Conservation (phyloP, 192 early-diverging fungal genomes). For the Pilaira anomala region DNA sequence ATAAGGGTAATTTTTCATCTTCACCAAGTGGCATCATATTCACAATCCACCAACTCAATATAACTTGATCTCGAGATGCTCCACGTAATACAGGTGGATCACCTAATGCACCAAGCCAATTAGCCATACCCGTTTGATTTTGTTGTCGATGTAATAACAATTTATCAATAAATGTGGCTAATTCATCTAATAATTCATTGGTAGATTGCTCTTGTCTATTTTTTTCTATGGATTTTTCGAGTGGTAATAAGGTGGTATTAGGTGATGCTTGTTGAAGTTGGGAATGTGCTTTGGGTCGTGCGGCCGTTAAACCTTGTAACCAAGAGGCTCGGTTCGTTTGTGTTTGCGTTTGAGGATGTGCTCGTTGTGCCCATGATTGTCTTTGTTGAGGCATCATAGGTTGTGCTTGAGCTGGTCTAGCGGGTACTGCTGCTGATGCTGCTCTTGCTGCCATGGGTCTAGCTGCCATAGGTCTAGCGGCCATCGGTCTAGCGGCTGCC, state of each 20-base stretch:
- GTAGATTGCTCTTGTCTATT: conserved; percentile 20
- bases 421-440: neutral
- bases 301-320: conserved; percentile 18
- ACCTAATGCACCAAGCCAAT: conserved; percentile 31
- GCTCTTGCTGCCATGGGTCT: neutral
- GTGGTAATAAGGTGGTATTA: neutral
- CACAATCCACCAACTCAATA: conserved; percentile 47
- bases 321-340: neutral
- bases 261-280: too few species aligned
- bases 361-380: conserved; percentile 18
- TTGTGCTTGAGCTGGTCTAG: neutral
- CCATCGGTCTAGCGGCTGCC: neutral
- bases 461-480: neutral
- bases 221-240: neutral
- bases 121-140: conserved; percentile 7
- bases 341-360: conserved; percentile 21
- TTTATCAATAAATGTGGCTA: conserved; percentile 8
- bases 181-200: conserved; percentile 13
- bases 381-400: conserved; percentile 8
- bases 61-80: conserved; percentile 5
- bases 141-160: neutral
- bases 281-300: neutral
- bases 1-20: conserved; percentile 42
- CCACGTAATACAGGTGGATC: conserved; percentile 26
- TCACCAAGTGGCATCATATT: conserved; percentile 46